Evolutionary conservation across 768 basidiomycete species (phyloP).

Genomic region (Mycena haematopus): DNA sequence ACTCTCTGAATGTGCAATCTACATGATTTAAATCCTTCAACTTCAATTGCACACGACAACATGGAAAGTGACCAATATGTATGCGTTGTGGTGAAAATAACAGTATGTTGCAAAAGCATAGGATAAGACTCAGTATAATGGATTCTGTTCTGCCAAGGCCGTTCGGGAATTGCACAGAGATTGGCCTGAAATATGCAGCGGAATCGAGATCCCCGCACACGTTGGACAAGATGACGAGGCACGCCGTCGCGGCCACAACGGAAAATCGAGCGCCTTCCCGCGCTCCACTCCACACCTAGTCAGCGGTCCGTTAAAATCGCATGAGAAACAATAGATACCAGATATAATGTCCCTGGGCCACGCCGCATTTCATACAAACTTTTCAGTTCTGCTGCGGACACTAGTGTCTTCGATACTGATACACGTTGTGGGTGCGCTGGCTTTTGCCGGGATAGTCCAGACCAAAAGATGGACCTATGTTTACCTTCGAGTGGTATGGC

Average conservation of each 20-base stretch:
- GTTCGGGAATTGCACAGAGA: no score
- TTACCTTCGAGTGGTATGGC: not conserved
- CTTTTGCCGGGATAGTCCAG: not conserved
- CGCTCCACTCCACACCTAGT: not conserved
- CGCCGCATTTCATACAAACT: slow-evolving; percentile 6
- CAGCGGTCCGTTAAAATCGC: slow-evolving; percentile 8
- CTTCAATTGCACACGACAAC: no score
- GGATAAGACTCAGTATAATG: no score
- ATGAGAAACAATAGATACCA: not conserved
- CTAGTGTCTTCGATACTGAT: slow-evolving; percentile 2
- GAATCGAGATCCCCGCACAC: not conserved
- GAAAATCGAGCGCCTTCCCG: not conserved
- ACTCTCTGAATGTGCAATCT: no score
- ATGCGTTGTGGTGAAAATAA: no score
- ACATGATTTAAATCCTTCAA: no score
- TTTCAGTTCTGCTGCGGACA: not conserved
- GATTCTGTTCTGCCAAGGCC: no score
- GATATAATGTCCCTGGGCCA: not conserved
- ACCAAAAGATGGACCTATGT: not conserved
- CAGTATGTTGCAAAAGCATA: no score
- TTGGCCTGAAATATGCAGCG: no score
- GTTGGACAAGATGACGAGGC: no score
- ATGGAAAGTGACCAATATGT: no score
- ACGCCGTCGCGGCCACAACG: not conserved
- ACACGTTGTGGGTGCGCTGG: slow-evolving; percentile 8